phyloP scores from a whole-genome alignment of 352 stramenopile species.

The Phytophthora fragariae region DNA sequence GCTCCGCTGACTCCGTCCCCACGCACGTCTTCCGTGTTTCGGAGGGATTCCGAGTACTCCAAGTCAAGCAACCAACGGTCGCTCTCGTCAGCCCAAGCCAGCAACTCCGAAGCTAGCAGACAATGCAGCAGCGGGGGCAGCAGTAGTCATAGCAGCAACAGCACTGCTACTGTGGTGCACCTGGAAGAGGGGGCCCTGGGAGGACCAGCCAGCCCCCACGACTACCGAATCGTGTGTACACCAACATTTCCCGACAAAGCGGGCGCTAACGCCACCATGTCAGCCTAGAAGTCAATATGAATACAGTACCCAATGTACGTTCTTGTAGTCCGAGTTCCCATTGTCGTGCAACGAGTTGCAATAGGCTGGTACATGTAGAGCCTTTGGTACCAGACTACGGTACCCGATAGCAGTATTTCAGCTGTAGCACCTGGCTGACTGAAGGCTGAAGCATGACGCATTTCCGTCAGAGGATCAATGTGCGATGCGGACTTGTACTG shows the following conservation, averaged over 20 bases:
- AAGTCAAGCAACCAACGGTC: constrained; percentile 33
- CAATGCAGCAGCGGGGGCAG: constrained; percentile 13
- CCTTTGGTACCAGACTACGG: too few relatives aligned
- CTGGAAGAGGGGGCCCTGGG: constrained; percentile 36
- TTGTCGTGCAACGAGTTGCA: too few relatives aligned
- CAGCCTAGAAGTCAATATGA: constrained; percentile 43
- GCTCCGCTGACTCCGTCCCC: constrained; percentile 43
- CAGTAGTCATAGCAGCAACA: constrained; percentile 19
- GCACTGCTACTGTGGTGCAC: constrained; percentile 27
- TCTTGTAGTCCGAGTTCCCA: constrained; percentile 17
- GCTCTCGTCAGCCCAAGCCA: constrained; percentile 6
- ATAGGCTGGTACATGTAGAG: too few relatives aligned
- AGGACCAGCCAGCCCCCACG: constrained; percentile 33
- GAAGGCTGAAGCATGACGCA: constrained; percentile 14
- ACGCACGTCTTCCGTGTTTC: constrained; percentile 34
- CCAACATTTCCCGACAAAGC: constrained; percentile 70
- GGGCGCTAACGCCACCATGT: constrained; percentile 27
- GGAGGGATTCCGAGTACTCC: constrained; percentile 39
- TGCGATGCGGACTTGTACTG: background rate
- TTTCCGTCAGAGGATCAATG: constrained; percentile 16
- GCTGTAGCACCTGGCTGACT: background rate
- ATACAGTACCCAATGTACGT: constrained; percentile 33
- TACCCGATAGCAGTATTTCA: too few relatives aligned
- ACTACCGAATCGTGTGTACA: constrained; percentile 71
- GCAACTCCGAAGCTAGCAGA: constrained; percentile 18